Evolutionary conservation across 2,329 filamentous ascomycete genomes (phyloP).

Genomic region (Xylariales sp.): DNA sequence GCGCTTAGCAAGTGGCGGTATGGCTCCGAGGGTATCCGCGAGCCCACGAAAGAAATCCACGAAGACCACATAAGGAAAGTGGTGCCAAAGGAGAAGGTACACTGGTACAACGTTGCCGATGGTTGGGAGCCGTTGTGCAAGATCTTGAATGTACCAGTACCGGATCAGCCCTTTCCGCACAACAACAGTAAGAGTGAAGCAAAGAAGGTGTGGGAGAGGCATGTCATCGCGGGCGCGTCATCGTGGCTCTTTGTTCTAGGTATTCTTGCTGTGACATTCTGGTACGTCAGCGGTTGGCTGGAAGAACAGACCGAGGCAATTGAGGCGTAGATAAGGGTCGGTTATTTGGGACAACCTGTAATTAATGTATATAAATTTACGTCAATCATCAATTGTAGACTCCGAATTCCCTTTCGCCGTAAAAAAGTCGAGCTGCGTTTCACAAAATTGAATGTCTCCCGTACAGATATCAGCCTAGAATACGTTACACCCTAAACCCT

Average conservation of each 20-base stretch:
- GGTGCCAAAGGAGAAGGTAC: constrained; percentile 29
- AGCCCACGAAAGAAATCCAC: constrained; percentile 24
- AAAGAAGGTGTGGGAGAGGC: constrained; percentile 20
- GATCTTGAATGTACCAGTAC: constrained; percentile 7
- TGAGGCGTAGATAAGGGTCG: background rate
- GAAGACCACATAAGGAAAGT: constrained; percentile 27
- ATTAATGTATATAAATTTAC: no score
- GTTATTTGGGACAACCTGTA: no score
- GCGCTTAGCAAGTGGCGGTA: constrained; percentile 18
- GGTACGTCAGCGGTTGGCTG: constrained; percentile 2
- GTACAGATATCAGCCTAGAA: no score
- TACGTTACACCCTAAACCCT: no score
- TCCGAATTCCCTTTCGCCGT: no score
- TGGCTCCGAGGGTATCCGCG: constrained; percentile 24
- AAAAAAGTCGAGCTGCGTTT: no score
- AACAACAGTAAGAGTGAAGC: constrained; percentile 28
- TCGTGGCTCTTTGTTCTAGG: constrained; percentile 25
- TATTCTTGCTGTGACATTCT: constrained; percentile 16
- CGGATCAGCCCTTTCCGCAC: constrained; percentile 30
- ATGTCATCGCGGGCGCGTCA: constrained; percentile 21
- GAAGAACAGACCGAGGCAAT: background rate
- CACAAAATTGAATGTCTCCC: no score
- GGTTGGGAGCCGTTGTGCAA: constrained; percentile 8
- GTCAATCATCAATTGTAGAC: constrained; percentile 2
- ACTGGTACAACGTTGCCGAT: constrained; percentile 28